These are phyloP conservation scores for Cylindricascospora bacillispora DNA, from an alignment of 1,139 yeast species.

Conservation along the genomic window DNA sequence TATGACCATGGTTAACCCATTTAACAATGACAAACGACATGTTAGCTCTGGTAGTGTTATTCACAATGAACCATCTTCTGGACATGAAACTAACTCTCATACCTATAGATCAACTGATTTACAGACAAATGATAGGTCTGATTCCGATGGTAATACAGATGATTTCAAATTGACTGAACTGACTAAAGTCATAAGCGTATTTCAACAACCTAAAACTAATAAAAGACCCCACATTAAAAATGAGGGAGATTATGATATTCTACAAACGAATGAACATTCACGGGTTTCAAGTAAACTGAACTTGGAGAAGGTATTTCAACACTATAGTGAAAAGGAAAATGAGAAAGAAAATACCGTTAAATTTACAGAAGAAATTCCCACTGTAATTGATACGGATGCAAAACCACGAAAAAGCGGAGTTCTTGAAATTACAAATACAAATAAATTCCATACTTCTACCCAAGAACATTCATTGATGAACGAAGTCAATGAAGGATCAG, in stretches of 20 bases:
- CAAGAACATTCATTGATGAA: too few species aligned
- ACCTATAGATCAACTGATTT: neutral
- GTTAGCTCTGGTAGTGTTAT: slow-evolving; percentile 13
- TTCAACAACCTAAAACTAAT: slow-evolving; percentile 11
- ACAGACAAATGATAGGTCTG: slow-evolving; percentile 2
- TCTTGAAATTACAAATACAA: too few species aligned
- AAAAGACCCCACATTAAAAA: slow-evolving; percentile 5
- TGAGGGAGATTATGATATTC: slow-evolving; percentile 16
- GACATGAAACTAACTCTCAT: neutral
- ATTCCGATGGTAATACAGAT: slow-evolving; percentile 4
- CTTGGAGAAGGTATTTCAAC: slow-evolving; percentile 17
- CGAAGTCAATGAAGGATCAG: too few species aligned
- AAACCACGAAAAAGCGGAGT: too few species aligned
- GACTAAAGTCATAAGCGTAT: slow-evolving; percentile 30
- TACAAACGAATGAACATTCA: slow-evolving; percentile 26
- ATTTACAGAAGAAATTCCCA: slow-evolving; percentile 17
- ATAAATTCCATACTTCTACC: too few species aligned
- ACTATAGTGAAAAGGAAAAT: slow-evolving; percentile 1
- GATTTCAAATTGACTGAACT: slow-evolving; percentile 24
- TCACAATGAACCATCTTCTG: slow-evolving; percentile 5
- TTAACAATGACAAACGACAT: slow-evolving; percentile 15
- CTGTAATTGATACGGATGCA: too few species aligned
- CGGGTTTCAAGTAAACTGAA: slow-evolving; percentile 10
- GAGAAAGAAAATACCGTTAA: slow-evolving; percentile 15
- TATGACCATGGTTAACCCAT: slow-evolving; percentile 32